These are phyloP conservation scores for Singerocomus inundabilis DNA, from an alignment of 1,284 basidiomycete species.

Conservation along the genomic window DNA sequence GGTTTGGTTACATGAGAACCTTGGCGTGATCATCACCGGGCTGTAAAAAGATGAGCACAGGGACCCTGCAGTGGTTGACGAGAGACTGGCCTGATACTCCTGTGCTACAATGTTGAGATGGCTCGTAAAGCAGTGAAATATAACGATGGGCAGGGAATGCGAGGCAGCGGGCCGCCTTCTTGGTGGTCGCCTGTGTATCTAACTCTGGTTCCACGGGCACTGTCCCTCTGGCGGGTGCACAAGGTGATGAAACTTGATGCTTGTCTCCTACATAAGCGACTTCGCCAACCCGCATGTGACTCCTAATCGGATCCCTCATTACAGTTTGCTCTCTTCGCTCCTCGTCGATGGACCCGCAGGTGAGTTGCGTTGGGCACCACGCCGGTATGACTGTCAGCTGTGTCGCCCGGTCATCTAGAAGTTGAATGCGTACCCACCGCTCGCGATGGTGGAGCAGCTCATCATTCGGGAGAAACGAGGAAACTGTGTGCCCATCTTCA, in stretches of 20 bases:
- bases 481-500: conserved; percentile 91
- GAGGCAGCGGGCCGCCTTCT: not conserved
- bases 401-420: conserved; percentile 41
- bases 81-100: not conserved
- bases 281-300: not conserved
- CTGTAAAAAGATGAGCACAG: conserved; percentile 1
- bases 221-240: conserved; percentile 3
- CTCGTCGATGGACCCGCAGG: conserved; percentile 58
- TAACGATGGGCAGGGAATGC: not conserved
- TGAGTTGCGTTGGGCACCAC: conserved; percentile 28
- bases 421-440: conserved; percentile 64
- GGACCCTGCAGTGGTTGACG: not conserved
- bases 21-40: conserved; percentile 71
- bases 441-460: conserved; percentile 67
- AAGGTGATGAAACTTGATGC: not conserved
- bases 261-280: conserved; percentile 10
- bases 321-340: not conserved
- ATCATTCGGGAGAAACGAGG: conserved; percentile 77
- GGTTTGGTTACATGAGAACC: conserved; percentile 74
- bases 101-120: not conserved
- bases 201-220: not conserved
- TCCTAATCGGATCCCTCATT: not conserved
- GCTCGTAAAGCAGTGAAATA: conserved; percentile 4
- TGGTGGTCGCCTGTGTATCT: not conserved
- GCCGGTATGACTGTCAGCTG: not conserved